Percentiles rank a stretch among this genome's conserved stretches.
phyloP scores from a whole-genome alignment of 2,329 filamentous ascomycete species.

The Pyrenochaeta sp. region DNA sequence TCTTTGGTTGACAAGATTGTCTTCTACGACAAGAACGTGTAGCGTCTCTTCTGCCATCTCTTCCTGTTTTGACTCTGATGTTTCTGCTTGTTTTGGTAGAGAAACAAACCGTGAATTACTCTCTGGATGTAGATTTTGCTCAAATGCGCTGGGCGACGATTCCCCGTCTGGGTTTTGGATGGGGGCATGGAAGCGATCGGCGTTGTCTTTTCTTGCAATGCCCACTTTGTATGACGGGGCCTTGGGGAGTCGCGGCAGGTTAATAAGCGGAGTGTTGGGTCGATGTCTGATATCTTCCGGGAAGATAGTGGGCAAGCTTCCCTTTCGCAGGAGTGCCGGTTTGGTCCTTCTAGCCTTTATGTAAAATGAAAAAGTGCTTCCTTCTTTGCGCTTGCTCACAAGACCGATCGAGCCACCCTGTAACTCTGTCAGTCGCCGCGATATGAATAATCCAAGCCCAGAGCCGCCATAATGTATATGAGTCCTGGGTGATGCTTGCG shows the following conservation, averaged over 20 bases:
- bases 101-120: too few relatives aligned
- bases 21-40: slow-evolving; percentile 45
- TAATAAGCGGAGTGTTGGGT: slow-evolving; percentile 9
- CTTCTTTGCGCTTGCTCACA: slow-evolving; percentile 23
- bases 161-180: too few relatives aligned
- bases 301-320: slow-evolving; percentile 23
- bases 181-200: too few relatives aligned
- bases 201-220: too few relatives aligned
- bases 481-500: slow-evolving; percentile 41
- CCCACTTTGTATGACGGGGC: too few relatives aligned
- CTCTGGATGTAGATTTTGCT: too few relatives aligned
- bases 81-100: slow-evolving; percentile 9
- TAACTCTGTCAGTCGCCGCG: slow-evolving; percentile 38
- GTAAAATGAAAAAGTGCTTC: slow-evolving; percentile 45
- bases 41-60: slow-evolving; percentile 17
- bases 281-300: slow-evolving; percentile 32
- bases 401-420: slow-evolving; percentile 44
- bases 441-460: slow-evolving; percentile 46
- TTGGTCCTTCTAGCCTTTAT: slow-evolving; percentile 30
- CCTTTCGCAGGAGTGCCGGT: slow-evolving; percentile 17
- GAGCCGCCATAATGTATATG: slow-evolving; percentile 50
- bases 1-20: slow-evolving; percentile 52
- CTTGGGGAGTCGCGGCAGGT: slow-evolving; percentile 7
- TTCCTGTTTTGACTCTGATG: slow-evolving; percentile 13
- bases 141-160: slow-evolving; percentile 1